Evolutionary conservation across 768 basidiomycete genomes (phyloP).

Genomic region (Chiua virens): DNA sequence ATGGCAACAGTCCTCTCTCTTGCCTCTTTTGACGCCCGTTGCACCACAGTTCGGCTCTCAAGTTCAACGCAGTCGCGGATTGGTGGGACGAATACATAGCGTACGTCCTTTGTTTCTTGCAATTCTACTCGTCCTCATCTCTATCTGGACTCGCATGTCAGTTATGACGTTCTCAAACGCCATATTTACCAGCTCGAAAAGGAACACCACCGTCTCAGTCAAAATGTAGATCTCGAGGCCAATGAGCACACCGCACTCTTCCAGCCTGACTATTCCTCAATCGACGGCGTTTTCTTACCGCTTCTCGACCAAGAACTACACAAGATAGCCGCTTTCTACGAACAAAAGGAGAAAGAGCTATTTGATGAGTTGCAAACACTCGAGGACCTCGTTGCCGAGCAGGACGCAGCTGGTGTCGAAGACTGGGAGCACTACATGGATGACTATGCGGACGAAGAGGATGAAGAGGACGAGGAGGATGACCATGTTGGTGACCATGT

Average conservation of each 20-base stretch:
- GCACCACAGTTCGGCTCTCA: conserved; percentile 66
- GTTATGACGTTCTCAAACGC: conserved; percentile 86
- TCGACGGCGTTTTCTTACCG: conserved; percentile 65
- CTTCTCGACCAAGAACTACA: conserved; percentile 79
- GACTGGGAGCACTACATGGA: conserved; percentile 53
- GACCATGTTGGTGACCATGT: conserved; percentile 32
- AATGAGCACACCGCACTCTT: conserved; percentile 62
- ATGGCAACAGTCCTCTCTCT: not conserved
- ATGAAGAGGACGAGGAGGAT: conserved; percentile 61
- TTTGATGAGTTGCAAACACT: conserved; percentile 56
- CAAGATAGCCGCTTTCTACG: conserved; percentile 83
- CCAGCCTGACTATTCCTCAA: conserved; percentile 34
- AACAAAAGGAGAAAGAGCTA: conserved; percentile 71
- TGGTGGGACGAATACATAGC: conserved; percentile 94
- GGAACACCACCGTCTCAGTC: conserved; percentile 52
- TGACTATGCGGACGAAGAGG: conserved; percentile 49
- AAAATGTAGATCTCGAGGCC: conserved; percentile 58
- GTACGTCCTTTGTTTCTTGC: conserved; percentile 43
- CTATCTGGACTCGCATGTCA: conserved; percentile 23
- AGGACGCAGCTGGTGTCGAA: conserved; percentile 59
- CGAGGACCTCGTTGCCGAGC: conserved; percentile 54
- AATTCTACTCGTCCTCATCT: not conserved
- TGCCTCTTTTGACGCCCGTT: not conserved
- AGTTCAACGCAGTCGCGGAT: conserved; percentile 88
- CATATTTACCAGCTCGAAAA: conserved; percentile 86